Conservation (phyloP, 169 alveolate species). For the Eimeria sp. region DNA sequence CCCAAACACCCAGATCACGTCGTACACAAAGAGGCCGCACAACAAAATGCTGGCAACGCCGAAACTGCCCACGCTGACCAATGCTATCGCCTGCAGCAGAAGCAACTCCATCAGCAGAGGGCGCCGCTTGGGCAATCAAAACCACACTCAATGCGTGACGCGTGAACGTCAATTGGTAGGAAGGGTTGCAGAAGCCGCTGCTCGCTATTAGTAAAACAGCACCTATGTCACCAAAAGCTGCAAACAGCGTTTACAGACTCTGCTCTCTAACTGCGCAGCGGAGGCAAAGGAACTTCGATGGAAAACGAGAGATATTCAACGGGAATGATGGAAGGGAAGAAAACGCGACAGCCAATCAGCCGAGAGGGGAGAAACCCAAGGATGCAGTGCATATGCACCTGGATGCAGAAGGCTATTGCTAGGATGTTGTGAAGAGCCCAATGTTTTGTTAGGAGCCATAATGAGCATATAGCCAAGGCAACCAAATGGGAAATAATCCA, state of each 20-base stretch:
- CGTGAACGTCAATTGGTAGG: not conserved
- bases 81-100: slow-evolving; percentile 90
- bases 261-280: not conserved
- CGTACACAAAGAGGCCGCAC: slow-evolving; percentile 94
- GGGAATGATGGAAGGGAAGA: not conserved
- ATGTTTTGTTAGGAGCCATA: slow-evolving; percentile 90
- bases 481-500: slow-evolving; percentile 45
- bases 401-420: slow-evolving; percentile 94
- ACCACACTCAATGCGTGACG: not conserved
- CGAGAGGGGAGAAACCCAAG: not conserved
- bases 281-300: not conserved
- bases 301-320: not conserved
- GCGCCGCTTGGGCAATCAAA: not conserved
- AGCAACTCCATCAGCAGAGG: not conserved
- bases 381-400: slow-evolving; percentile 12
- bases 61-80: slow-evolving; percentile 93
- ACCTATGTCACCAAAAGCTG: not conserved
- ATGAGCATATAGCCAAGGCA: slow-evolving; percentile 82
- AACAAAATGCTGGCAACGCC: slow-evolving; percentile 93
- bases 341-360: not conserved
- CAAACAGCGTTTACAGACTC: not conserved
- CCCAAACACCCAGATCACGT: slow-evolving; percentile 97
- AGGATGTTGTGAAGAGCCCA: slow-evolving; percentile 94
- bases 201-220: not conserved
- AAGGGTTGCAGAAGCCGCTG: not conserved